These are phyloP conservation scores for Aspergillus funiculosus DNA, from an alignment of 495 filamentous ascomycete genomes.

Conservation along the genomic window DNA sequence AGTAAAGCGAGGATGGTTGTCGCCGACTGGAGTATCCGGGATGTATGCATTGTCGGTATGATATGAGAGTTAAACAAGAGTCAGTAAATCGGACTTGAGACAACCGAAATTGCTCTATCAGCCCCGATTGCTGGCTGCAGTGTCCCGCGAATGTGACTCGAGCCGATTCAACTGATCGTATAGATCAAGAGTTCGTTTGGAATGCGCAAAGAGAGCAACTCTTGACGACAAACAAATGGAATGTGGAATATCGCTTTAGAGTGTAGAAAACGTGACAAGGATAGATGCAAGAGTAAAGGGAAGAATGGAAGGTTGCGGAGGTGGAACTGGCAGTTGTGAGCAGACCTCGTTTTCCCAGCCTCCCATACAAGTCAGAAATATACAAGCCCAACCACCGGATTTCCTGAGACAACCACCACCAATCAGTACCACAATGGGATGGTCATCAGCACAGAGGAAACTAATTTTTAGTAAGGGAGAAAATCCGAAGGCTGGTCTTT, in stretches of 20 bases:
- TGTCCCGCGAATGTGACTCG: slow-evolving; percentile 6
- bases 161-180: not conserved
- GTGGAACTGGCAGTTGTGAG: not conserved
- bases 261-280: not conserved
- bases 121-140: slow-evolving; percentile 8
- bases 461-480: slow-evolving; percentile 3
- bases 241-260: slow-evolving; percentile 6
- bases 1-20: slow-evolving; percentile 28
- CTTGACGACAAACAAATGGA: slow-evolving; percentile 3
- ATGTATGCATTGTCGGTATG: slow-evolving; percentile 28
- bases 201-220: not conserved
- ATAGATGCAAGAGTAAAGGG: not conserved
- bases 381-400: slow-evolving; percentile 43
- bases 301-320: slow-evolving; percentile 5
- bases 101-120: slow-evolving; percentile 1
- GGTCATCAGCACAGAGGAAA: not conserved
- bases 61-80: not conserved
- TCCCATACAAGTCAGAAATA: slow-evolving; percentile 20
- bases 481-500: slow-evolving; percentile 22
- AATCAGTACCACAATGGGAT: slow-evolving; percentile 11
- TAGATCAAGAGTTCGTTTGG: slow-evolving; percentile 2
- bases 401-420: slow-evolving; percentile 23
- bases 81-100: slow-evolving; percentile 1
- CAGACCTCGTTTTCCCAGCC: slow-evolving; percentile 26
- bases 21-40: slow-evolving; percentile 22